Evolutionary conservation across 2,329 filamentous ascomycete genomes (phyloP), one percentile per base, ranked within the genome.

Genomic region (Cordyceps fumosorosea): DNA sequence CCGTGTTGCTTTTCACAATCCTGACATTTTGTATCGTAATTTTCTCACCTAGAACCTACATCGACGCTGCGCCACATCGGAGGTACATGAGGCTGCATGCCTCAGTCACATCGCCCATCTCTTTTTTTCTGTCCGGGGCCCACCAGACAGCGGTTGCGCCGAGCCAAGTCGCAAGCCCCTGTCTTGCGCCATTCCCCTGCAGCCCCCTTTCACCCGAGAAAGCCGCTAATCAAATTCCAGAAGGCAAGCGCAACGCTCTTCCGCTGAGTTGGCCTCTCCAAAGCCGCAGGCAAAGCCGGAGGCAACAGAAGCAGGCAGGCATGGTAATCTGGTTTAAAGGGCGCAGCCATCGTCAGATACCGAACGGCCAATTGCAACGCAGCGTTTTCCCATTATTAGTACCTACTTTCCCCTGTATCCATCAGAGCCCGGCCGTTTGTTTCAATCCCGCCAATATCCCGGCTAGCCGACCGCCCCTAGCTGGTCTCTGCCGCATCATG

Each of bases 61-160:
- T 44, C 14, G 5, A 18, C 14, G 1, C 22, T 29, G 53, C 48
- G 55, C 54, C 60, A 62, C 60, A 54, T 62, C 60, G 48, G 37
- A 57, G 60, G 55, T 58, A 62, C 60, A 55, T 26, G 22, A 24
- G 44, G 44, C 42, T 61, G 10, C 44, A 47, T 47, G n/a, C n/a
- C 24, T 24, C 48, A 42, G 37, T 22, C n/a, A 3, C 20, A 45
- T 45, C 44, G 44, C 44, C 18, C 42, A 20, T 45, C 2, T 4
- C n/a, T 48, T 47, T 55, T 55, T 32, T 55, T 51, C 55, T 32
- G 16, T n/a, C 54, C 26, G 16, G 48, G 60, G 26, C 32, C 60
- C 60, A 57, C 60, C 51, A 37, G 32, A 37, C 18, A 55, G 59
- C 57, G 57, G 48, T 47, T 60, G 57, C 34, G 57, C 57, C 50